Evolutionary conservation across 257 asterid species (phyloP).

Genomic region (Solanum chmielewskii): DNA sequence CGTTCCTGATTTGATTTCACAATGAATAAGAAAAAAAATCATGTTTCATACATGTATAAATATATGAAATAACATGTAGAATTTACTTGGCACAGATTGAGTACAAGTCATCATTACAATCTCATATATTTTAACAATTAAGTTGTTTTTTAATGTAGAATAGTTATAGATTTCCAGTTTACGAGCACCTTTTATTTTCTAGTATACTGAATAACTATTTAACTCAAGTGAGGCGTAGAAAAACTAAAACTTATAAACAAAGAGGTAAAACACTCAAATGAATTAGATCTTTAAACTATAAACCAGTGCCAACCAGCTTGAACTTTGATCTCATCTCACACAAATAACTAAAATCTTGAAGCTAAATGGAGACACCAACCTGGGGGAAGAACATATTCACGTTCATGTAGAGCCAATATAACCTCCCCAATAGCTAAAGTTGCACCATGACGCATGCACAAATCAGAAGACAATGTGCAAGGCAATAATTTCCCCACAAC

Average conservation of each 20-base stretch:
- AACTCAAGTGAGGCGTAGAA: neutral
- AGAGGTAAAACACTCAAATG: neutral
- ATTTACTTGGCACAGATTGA: neutral
- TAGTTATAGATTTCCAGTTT: neutral
- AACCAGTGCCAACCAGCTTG: neutral
- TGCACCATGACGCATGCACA: constrained; percentile 97
- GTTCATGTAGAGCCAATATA: constrained; percentile 60
- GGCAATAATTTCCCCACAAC: constrained; percentile 69
- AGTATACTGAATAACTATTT: neutral
- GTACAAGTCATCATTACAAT: neutral
- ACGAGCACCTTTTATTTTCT: neutral
- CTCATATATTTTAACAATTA: neutral
- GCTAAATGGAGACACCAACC: constrained; percentile 31
- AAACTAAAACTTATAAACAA: neutral
- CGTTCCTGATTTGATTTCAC: neutral
- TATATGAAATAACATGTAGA: neutral
- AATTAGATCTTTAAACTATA: neutral
- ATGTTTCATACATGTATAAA: neutral
- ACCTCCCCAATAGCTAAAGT: constrained; percentile 85
- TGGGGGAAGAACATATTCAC: constrained; percentile 46
- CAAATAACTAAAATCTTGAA: neutral
- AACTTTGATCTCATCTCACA: neutral
- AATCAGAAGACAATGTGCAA: constrained; percentile 80
- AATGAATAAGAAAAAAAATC: neutral
- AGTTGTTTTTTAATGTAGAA: neutral